Base-by-base conservation (phyloP, 1,284 basidiomycete genomes). In the Trichosporon coremiiforme region DNA sequence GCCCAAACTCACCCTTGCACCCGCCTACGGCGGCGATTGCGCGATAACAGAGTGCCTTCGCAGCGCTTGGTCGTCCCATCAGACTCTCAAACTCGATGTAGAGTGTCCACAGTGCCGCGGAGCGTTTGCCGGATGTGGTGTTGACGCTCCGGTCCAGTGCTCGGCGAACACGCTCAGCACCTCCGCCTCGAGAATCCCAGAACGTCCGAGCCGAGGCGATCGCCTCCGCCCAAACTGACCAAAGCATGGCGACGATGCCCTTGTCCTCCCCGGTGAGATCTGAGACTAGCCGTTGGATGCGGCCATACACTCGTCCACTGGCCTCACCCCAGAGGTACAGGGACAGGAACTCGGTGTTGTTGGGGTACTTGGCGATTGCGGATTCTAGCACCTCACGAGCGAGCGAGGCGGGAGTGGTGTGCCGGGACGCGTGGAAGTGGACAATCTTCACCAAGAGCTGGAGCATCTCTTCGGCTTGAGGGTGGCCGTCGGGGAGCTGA, bases 61-160 rank as follows among this genome's bases (percentile, higher is more conserved):
- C 94, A 36, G 86, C 85, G 69, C 87, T 79, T 41, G 87, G 77
- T 68, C 90, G 84, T 1, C 87, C 88, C 65, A 86, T 86, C 65
- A 88, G 86, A 45, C 91, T 87, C 85, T 96, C 94, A 73, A 96
- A 90, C 78, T 94, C 91, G 73, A 95, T 86, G 74, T 88, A 91
- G 15, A 94, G 83, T 41, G 88, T 86, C 94, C 94, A 96, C 25
- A 96, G 75, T 1, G 75, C 70, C 0, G 78, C 74, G 0, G 72
- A 81, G 25, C 71, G 67, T 31, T 71, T 74, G 0, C 80, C 80
- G 2, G 66, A 64, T 15, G 15, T 29, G 25, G 79, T 75, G 29
- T 76, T 78, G 63, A 83, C 72, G 4, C 72, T 80, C 22, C 74
- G 75, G 66, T 82, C 78, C n/a, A 84, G 73, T 15, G 79, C 75